A percentile compares a stretch with the other conserved stretches of the same genome.
phyloP scores from a whole-genome alignment of 495 filamentous ascomycete species.

The Penicillium roqueforti region DNA sequence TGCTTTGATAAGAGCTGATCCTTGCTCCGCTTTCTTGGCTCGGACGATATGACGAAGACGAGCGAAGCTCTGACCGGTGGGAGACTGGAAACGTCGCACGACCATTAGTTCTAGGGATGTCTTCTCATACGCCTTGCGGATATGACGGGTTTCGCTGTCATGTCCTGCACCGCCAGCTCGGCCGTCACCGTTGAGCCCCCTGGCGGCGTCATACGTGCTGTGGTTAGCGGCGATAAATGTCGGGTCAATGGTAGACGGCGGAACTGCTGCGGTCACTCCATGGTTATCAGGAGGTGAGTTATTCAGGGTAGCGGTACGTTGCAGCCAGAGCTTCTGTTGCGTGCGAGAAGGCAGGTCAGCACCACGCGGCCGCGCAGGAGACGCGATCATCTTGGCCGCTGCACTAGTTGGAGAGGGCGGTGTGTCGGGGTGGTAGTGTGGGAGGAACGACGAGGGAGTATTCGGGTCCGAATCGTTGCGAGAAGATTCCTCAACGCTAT shows the following conservation, averaged over 20 bases:
- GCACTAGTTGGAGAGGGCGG: constrained; percentile 37
- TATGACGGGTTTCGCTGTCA: constrained; percentile 40
- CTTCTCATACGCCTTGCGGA: constrained; percentile 46
- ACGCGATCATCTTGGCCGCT: constrained; percentile 18
- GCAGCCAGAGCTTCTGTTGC: constrained; percentile 48
- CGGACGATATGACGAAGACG: constrained; percentile 32
- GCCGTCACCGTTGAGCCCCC: constrained; percentile 32
- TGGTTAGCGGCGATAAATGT: constrained; percentile 27
- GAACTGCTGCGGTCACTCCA: constrained; percentile 26
- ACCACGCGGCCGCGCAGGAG: constrained; percentile 35
- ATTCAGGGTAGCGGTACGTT: constrained; percentile 45
- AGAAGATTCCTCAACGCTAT: constrained; percentile 29
- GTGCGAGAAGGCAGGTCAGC: constrained; percentile 42
- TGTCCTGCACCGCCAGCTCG: constrained; percentile 29
- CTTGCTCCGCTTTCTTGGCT: constrained; percentile 19
- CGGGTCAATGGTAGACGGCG: constrained; percentile 35
- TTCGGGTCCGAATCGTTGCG: constrained; percentile 47
- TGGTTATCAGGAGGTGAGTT: constrained; percentile 46
- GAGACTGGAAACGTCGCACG: constrained; percentile 43
- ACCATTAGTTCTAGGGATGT: constrained; percentile 40
- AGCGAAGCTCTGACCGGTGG: constrained; percentile 40
- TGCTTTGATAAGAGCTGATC: constrained; percentile 30
- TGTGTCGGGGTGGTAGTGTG: constrained; percentile 46
- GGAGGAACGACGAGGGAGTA: constrained; percentile 47
- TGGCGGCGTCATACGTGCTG: constrained; percentile 30